These are phyloP conservation scores for Aspergillus oerlinghausenensis DNA, from an alignment of 2,329 filamentous ascomycete species.

Conservation along the genomic window DNA sequence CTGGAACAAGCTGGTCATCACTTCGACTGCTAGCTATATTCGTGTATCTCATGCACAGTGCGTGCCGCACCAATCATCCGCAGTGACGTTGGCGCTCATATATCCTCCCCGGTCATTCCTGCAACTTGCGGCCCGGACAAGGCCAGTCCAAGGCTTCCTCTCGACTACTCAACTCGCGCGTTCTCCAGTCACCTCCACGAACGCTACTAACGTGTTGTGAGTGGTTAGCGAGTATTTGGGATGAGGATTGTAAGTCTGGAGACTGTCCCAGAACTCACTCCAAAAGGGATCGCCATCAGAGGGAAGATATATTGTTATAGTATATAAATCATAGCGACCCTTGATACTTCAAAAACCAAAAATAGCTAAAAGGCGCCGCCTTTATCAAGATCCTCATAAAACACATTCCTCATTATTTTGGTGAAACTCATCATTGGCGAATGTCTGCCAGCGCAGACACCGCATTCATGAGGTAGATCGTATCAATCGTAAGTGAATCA, in stretches of 20 bases:
- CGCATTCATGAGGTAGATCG: neutral
- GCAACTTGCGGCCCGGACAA: neutral
- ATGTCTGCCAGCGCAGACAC: neutral
- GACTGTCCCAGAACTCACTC: neutral
- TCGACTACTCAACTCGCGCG: too few species aligned
- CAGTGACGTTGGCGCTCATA: neutral
- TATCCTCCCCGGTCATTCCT: neutral
- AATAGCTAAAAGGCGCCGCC: neutral
- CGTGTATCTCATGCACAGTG: neutral
- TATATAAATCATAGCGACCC: neutral
- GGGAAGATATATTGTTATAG: neutral
- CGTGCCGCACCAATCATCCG: neutral
- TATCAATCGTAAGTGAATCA: neutral
- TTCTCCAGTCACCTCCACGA: neutral
- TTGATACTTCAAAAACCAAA: neutral
- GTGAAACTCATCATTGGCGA: neutral
- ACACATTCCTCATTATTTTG: neutral
- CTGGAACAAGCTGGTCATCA: neutral
- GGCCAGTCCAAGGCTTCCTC: too few species aligned
- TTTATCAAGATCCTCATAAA: neutral
- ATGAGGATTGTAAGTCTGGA: neutral
- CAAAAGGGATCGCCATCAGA: neutral
- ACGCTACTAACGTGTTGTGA: neutral
- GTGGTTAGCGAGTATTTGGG: neutral
- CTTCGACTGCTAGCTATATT: neutral